These are phyloP conservation scores for Heliamphora exappendiculata DNA, from an alignment of 148 eudicot genomes.

Conservation along the genomic window DNA sequence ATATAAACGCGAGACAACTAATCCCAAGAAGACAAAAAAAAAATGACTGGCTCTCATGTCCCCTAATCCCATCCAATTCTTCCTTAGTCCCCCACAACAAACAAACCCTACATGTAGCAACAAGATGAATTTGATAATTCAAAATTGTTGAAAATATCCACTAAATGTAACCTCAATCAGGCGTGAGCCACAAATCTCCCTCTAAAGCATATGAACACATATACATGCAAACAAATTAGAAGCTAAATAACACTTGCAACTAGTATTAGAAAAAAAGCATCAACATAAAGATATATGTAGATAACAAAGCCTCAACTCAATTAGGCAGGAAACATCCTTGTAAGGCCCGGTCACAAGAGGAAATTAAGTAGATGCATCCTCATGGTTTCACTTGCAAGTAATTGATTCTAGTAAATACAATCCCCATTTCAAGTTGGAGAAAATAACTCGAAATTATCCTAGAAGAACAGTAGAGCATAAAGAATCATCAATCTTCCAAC, in stretches of 20 bases:
- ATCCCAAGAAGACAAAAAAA: no score
- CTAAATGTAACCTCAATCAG: neutral
- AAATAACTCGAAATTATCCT: neutral
- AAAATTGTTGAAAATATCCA: neutral
- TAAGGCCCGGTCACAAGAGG: neutral
- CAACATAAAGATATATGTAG: neutral
- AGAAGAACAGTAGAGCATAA: neutral
- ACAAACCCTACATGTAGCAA: neutral
- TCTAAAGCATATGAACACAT: neutral
- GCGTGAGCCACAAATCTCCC: neutral
- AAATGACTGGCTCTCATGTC: no score
- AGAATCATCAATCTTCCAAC: neutral
- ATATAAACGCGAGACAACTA: no score
- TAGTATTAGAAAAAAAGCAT: neutral
- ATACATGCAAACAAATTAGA: neutral
- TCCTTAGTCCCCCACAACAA: no score
- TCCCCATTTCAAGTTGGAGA: neutral
- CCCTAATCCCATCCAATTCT: no score
- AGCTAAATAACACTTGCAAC: no score
- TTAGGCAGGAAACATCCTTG: neutral
- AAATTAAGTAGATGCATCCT: neutral
- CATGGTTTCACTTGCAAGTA: neutral
- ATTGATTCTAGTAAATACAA: neutral
- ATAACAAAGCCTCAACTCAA: neutral
- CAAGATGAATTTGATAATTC: neutral